These are phyloP conservation scores for Gossypium arboreum DNA, from an alignment of 345 rosid genomes.

Conservation along the genomic window DNA sequence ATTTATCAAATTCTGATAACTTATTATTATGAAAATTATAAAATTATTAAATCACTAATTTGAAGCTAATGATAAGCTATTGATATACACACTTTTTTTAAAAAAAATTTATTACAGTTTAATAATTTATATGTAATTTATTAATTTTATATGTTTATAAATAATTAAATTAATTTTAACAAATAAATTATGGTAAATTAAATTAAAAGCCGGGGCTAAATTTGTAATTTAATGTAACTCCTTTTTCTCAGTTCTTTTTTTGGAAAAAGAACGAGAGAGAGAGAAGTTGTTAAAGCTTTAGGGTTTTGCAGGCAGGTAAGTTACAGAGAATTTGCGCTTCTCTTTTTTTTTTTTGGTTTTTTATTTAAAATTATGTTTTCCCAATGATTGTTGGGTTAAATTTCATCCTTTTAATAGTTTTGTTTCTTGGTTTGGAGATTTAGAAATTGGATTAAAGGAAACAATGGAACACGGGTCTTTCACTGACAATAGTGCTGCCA, in stretches of 20 bases:
- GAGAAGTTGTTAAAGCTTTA: not conserved
- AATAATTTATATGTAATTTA: no score
- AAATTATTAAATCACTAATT: no score
- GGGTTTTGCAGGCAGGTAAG: slow-evolving; percentile 13
- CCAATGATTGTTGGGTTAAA: not conserved
- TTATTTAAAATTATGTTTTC: not conserved
- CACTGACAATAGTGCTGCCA: slow-evolving; percentile 47
- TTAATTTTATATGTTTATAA: no score
- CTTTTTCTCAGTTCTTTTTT: not conserved
- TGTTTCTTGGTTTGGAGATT: not conserved
- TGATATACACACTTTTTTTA: no score
- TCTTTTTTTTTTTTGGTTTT: not conserved
- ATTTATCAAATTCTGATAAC: no score
- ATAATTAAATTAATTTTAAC: no score
- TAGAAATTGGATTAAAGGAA: not conserved
- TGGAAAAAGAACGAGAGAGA: no score
- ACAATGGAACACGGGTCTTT: slow-evolving; percentile 75
- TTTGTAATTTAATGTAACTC: not conserved
- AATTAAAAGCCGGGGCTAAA: not conserved
- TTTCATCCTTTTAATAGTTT: not conserved
- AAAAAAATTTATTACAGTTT: no score
- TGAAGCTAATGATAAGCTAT: no score
- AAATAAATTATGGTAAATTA: not conserved
- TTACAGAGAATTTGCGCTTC: not conserved
- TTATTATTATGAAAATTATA: no score